phyloP scores from a whole-genome alignment of 139 green algal genomes.

The Bryopsis sp. region DNA sequence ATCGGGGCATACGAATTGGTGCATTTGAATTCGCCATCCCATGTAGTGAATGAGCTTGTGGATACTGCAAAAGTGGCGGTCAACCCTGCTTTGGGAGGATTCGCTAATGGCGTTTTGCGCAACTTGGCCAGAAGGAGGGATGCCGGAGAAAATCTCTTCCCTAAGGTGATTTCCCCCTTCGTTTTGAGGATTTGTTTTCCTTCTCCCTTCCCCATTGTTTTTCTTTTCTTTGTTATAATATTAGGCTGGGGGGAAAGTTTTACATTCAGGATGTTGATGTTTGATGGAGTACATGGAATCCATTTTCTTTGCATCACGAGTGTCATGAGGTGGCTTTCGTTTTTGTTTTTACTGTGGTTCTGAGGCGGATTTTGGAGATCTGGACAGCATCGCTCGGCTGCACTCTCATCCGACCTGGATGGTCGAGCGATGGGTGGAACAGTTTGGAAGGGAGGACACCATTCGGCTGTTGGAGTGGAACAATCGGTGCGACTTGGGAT shows the following conservation, averaged over 20 bases:
- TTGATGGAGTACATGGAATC: too few relatives aligned
- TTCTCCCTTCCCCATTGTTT: too few relatives aligned
- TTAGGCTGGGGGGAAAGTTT: too few relatives aligned
- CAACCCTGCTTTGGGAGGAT: constrained; percentile 21
- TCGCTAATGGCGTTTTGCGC: constrained; percentile 58
- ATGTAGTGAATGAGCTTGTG: constrained; percentile 65
- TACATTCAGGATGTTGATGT: too few relatives aligned
- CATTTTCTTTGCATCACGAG: too few relatives aligned
- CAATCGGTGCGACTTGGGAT: constrained; percentile 66
- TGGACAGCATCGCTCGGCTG: constrained; percentile 23
- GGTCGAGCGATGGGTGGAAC: constrained; percentile 55
- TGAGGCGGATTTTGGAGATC: background rate
- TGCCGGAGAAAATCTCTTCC: too few relatives aligned
- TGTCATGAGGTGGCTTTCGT: too few relatives aligned
- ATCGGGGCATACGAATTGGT: constrained; percentile 65
- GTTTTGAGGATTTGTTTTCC: too few relatives aligned
- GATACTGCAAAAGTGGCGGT: constrained; percentile 49
- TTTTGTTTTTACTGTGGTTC: too few relatives aligned
- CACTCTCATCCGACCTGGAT: constrained; percentile 71
- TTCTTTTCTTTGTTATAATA: too few relatives aligned
- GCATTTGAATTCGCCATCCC: constrained; percentile 26
- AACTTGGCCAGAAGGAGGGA: too few relatives aligned
- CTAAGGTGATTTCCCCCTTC: too few relatives aligned
- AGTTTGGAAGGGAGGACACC: constrained; percentile 37
- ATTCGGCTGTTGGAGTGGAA: constrained; percentile 57